Evolutionary conservation across 2,329 filamentous ascomycete genomes (phyloP), one percentile per base, ranked within the genome.

Genomic region (Arthrobotrys pseudoclavata): DNA sequence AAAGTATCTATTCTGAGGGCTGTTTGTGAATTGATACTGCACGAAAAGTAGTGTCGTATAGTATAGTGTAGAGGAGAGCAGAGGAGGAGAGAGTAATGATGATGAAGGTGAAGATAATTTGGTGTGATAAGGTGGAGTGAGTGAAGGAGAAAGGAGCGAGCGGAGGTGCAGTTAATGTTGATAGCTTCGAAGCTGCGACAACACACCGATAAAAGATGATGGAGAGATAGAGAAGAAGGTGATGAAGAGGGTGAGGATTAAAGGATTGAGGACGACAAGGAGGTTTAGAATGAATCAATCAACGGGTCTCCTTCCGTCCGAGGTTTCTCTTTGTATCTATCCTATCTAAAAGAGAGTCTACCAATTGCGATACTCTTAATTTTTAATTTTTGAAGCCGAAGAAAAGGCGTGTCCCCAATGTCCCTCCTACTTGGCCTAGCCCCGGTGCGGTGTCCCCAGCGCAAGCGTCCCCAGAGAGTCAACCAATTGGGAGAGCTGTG

Each of bases 101-200:
- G 79, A 70, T 53, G 69, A 29, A 29, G 31, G 12, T 34, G 31
- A 9, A 1, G 31, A 34, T 34, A 10, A 34, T 34, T 34, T 34
- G 31, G 7, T 4, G 31, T 2, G 31, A 9, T 29, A 7, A 29
- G 7, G 7, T 29, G 26, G 7, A 29, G 26, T 29, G 26, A 29
- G 31, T 34, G 31, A 12, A 40, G 37, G 34, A 24, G 34, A 12
- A 34, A 42, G 55, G 26, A 81, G 57, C 66, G 80, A 80, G 80
- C 82, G 81, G 78, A 70, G 62, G 81, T 80, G 81, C 79, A 81
- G 78, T 63, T 42, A 60, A 52, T 60, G 55, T 42, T 37, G 31
- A 34, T 70, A 40, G 13, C 13, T n/a, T 40, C 13, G 52, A 76
- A 60, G 78, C 69, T 70, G 79, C 76, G 80, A 79, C 79, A 68